Evolutionary conservation across 805 yeast species (phyloP).

Genomic region (Kluyveromyces aestuarii): DNA sequence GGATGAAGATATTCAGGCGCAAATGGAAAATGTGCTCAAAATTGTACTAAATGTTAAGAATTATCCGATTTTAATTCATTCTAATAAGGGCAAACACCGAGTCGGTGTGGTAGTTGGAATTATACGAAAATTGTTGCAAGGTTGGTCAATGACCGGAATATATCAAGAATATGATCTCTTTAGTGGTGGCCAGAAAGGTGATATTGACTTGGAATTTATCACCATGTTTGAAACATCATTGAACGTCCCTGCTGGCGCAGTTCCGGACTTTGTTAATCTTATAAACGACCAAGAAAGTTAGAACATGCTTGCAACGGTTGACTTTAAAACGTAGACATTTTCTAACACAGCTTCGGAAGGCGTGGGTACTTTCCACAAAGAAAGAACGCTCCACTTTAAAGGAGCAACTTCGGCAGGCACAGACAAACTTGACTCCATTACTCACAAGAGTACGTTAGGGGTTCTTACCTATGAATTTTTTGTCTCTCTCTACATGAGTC

Average conservation of each 20-base stretch:
- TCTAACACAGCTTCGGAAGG: no score
- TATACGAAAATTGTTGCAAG: slow-evolving; percentile 76
- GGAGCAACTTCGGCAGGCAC: no score
- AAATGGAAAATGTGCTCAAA: slow-evolving; percentile 48
- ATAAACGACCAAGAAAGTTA: not conserved
- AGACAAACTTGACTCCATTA: no score
- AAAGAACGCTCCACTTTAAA: no score
- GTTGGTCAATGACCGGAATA: slow-evolving; percentile 88
- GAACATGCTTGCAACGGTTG: not conserved
- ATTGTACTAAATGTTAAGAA: slow-evolving; percentile 54
- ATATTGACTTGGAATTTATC: slow-evolving; percentile 81
- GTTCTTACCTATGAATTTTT: no score
- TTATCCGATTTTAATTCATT: slow-evolving; percentile 83
- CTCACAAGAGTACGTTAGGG: no score
- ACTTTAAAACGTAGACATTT: not conserved
- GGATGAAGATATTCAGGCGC: slow-evolving; percentile 57
- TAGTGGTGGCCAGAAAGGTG: slow-evolving; percentile 83
- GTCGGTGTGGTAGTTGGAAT: slow-evolving; percentile 92
- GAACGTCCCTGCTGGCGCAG: slow-evolving; percentile 35
- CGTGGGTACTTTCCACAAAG: no score
- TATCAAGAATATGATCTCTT: slow-evolving; percentile 90
- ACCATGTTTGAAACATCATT: slow-evolving; percentile 69
- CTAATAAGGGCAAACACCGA: slow-evolving; percentile 95
- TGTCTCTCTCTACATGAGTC: not conserved
- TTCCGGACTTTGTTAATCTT: slow-evolving; percentile 50